Percentiles rank a stretch among this genome's conserved stretches.
Conservation (phyloP, 768 basidiomycete species). For the Hirschioporus abietinus region DNA sequence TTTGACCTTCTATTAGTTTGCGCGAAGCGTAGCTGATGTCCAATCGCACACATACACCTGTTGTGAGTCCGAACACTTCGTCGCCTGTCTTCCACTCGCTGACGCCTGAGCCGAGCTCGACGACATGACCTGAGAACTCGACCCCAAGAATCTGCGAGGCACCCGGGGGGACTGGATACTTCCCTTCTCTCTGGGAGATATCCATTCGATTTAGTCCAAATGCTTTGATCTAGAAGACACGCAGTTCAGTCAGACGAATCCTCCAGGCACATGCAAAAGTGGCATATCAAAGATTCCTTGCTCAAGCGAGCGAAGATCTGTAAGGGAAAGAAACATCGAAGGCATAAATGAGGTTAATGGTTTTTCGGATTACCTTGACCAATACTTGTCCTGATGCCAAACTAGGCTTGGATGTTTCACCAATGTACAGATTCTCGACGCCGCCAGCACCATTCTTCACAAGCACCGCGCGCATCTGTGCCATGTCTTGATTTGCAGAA, state of each 20-base stretch:
- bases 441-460: constrained; percentile 75
- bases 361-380: constrained; percentile 55
- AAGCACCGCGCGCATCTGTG: constrained; percentile 70
- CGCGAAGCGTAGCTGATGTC: constrained; percentile 8
- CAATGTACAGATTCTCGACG: constrained; percentile 72
- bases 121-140: constrained; percentile 74
- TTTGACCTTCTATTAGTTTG: not conserved
- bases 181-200: constrained; percentile 61
- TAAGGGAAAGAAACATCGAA: not conserved
- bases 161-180: constrained; percentile 76
- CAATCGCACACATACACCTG: constrained; percentile 54
- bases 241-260: not conserved
- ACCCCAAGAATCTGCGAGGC: constrained; percentile 75
- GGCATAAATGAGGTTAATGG: not conserved
- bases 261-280: not conserved
- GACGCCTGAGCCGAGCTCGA: constrained; percentile 45
- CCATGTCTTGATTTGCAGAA: constrained; percentile 8
- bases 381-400: constrained; percentile 57
- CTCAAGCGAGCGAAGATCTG: not conserved
- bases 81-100: constrained; percentile 56
- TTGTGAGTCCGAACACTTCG: constrained; percentile 74
- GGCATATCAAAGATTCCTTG: not conserved
- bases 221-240: constrained; percentile 53
- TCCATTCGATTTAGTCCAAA: constrained; percentile 94
- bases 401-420: constrained; percentile 60